Conservation (phyloP, 2,329 filamentous ascomycete species). For the Hansfordia pulvinata region DNA sequence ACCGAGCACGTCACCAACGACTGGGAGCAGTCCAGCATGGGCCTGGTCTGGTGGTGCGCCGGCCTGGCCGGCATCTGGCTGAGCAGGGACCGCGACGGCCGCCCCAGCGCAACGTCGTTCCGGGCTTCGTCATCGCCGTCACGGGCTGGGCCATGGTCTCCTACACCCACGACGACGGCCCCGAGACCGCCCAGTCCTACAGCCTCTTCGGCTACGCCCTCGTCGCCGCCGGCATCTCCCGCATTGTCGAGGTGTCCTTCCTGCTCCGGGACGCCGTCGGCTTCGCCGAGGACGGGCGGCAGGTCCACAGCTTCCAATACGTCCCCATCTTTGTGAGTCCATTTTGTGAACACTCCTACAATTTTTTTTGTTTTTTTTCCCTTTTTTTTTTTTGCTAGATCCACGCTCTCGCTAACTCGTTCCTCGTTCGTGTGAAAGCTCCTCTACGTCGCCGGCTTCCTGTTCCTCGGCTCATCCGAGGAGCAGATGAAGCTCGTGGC, state of each 20-base stretch:
- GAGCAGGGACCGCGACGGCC: constrained; percentile 68
- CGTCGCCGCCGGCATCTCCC: constrained; percentile 73
- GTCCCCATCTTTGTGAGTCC: constrained; percentile 58
- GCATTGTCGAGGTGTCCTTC: constrained; percentile 87
- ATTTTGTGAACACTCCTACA: no score
- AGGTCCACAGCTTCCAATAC: constrained; percentile 59
- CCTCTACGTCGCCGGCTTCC: constrained; percentile 80
- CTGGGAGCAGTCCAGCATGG: constrained; percentile 97
- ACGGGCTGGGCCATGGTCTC: constrained; percentile 94
- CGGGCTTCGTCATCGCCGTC: constrained; percentile 77
- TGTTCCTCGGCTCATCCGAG: constrained; percentile 96
- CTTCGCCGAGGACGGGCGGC: constrained; percentile 50
- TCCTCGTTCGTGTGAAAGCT: no score
- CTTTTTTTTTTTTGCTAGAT: constrained; percentile 8
- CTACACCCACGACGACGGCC: constrained; percentile 70
- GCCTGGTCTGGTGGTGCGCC: constrained; percentile 96
- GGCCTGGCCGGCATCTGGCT: constrained; percentile 88
- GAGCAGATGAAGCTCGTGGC: constrained; percentile 81
- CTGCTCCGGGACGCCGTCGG: constrained; percentile 61
- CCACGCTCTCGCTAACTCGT: no score
- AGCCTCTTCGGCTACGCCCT: constrained; percentile 85
- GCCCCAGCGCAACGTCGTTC: constrained; percentile 84
- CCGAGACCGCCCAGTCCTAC: constrained; percentile 85
- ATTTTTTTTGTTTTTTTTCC: neutral
- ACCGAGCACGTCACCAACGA: constrained; percentile 82